Evolutionary conservation across 2,329 filamentous ascomycete genomes (phyloP).

Genomic region (Fusarium nelsonii): DNA sequence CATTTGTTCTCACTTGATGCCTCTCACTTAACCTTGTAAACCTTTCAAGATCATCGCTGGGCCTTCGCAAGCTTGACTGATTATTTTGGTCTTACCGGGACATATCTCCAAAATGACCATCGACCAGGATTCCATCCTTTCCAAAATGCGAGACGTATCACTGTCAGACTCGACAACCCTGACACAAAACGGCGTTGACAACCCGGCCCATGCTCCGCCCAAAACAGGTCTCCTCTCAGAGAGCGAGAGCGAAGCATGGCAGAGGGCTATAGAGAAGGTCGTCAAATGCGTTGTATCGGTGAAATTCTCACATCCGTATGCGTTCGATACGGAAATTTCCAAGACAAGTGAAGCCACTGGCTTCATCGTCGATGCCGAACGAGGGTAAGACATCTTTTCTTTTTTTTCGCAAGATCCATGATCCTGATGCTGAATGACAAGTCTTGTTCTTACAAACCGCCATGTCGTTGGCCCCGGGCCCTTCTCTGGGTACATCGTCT

Average conservation of each 20-base stretch:
- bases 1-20: neutral
- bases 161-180: neutral
- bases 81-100: neutral
- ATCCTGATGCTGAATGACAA: neutral
- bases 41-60: neutral
- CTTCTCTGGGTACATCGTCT: slow-evolving; percentile 97
- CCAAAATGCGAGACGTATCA: slow-evolving; percentile 1
- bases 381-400: slow-evolving; percentile 1
- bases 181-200: neutral
- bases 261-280: slow-evolving; percentile 92
- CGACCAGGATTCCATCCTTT: slow-evolving; percentile 18
- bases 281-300: slow-evolving; percentile 98
- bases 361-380: slow-evolving; percentile 28
- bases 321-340: slow-evolving; percentile 94
- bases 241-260: slow-evolving; percentile 69
- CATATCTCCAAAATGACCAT: slow-evolving; percentile 19
- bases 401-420: fast-evolving
- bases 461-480: slow-evolving; percentile 96
- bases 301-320: slow-evolving; percentile 96
- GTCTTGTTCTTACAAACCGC: slow-evolving; percentile 77
- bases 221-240: slow-evolving; percentile 25
- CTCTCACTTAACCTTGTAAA: too few relatives aligned
- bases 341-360: slow-evolving; percentile 97
- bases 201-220: neutral
- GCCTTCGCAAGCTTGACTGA: neutral